These are phyloP conservation scores for Copromyces sp. DNA, from an alignment of 495 filamentous ascomycete species.

Conservation along the genomic window DNA sequence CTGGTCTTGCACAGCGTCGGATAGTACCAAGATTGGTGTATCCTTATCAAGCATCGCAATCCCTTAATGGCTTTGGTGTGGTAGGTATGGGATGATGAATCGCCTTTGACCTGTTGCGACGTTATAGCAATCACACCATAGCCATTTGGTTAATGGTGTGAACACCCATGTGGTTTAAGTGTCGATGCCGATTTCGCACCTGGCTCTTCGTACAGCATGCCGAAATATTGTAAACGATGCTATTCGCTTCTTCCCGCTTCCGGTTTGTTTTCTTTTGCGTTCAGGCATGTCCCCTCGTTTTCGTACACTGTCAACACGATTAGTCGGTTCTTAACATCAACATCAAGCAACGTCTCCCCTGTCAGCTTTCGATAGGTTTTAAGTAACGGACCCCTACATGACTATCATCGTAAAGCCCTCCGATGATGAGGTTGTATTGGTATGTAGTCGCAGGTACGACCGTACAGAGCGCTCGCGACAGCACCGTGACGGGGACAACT, in stretches of 20 bases:
- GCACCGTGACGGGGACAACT: not conserved
- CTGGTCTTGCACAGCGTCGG: not conserved
- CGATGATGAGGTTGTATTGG: not conserved
- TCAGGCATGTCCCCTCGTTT: not conserved
- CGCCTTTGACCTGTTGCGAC: not conserved
- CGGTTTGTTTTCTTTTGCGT: constrained; percentile 7
- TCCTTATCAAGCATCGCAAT: not conserved
- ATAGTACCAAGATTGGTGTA: not conserved
- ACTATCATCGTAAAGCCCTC: not conserved
- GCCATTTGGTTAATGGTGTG: not conserved
- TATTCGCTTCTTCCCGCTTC: constrained; percentile 6
- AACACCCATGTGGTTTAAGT: not conserved
- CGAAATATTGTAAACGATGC: not conserved
- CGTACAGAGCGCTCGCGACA: not conserved
- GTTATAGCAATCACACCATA: constrained; percentile 2
- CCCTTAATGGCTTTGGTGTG: not conserved
- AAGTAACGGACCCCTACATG: not conserved
- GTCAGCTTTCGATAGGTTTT: not conserved
- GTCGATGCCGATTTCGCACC: constrained; percentile 2
- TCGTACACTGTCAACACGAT: not conserved
- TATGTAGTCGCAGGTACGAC: not conserved
- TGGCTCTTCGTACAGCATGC: not conserved
- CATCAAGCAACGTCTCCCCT: not conserved
- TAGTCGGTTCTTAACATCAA: not conserved
- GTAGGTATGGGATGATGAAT: not conserved